Base-by-base conservation (phyloP, 345 rosid genomes). In the Murraya koenigii region DNA sequence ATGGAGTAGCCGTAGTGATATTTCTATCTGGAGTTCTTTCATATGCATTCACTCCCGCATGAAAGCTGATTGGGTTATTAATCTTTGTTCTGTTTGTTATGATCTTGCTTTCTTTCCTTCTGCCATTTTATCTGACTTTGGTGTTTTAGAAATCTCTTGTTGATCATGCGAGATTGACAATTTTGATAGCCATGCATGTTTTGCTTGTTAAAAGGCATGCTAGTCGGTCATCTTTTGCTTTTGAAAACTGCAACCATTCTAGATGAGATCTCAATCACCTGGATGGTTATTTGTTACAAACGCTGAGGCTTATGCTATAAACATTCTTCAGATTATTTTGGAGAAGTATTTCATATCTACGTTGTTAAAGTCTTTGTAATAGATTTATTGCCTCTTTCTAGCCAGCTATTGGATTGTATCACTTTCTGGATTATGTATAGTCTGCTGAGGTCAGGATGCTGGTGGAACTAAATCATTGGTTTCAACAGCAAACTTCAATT, bases 141-240 rank as follows among this genome's bases (percentile, higher is more conserved):
- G 49, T 8, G 5, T 77, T 66, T 75, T 33, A 70, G 75, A 75
- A 79, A 41, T 77, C 52, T 26, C 55, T 38, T 25, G 38, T 47
- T 26, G 38, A 69, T 47, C 19, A 47, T 47, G 35, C 55, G 6
- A 47, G 59, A 28, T 44, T 5, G 17, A 44, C n/a, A 10, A 41
- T 68, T 68, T 68, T 68, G 58, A 44, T 26, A 15, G 17, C n/a
- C 49, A 15, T 7, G 19, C n/a, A 20, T 69, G 73, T 15, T 26
- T 22, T 69, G 23, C 59, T 47, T 49, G 60, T 49, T 4, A 30
- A 69, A 49, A 49, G 1, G 36, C 38, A 69, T 69, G 38, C 73
- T 47, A 26, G 23, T 26, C 0, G 25, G 60, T 19, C 58, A 25
- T 47, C 15, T 15, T 14, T 62, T 69, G 22, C 49, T 47, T 32